Conservation (phyloP, 148 eudicot genomes). For the Cornus kousa region DNA sequence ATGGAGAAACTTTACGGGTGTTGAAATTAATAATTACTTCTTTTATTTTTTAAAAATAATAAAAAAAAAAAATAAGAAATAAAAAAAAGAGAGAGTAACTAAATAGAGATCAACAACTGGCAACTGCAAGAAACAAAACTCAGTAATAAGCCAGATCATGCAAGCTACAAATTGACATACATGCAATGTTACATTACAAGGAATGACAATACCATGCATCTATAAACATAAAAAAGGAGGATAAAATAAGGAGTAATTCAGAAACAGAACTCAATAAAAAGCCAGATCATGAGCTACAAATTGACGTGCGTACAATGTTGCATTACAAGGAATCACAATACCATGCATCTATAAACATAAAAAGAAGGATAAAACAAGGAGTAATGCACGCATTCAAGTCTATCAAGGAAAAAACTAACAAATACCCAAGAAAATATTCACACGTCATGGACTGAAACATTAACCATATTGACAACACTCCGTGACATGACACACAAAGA, state of each 20-base stretch:
- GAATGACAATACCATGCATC: background rate
- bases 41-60: too few species aligned
- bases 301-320: background rate
- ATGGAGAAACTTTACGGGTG: too few species aligned
- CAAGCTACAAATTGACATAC: background rate
- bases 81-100: background rate
- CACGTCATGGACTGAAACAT: background rate
- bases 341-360: background rate
- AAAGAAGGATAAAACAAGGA: background rate
- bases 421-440: background rate
- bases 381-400: constrained; percentile 8
- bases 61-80: too few species aligned
- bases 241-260: background rate
- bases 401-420: background rate
- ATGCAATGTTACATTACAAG: background rate
- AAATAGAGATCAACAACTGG: background rate
- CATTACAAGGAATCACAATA: background rate
- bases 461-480: background rate
- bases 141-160: background rate
- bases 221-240: background rate
- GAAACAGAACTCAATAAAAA: background rate
- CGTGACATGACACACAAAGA: background rate
- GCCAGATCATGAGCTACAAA: constrained; percentile 1
- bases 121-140: background rate
- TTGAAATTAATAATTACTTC: too few species aligned